phyloP scores from a whole-genome alignment of 2,329 filamentous ascomycete species.

The Epicoccum sorghinum region DNA sequence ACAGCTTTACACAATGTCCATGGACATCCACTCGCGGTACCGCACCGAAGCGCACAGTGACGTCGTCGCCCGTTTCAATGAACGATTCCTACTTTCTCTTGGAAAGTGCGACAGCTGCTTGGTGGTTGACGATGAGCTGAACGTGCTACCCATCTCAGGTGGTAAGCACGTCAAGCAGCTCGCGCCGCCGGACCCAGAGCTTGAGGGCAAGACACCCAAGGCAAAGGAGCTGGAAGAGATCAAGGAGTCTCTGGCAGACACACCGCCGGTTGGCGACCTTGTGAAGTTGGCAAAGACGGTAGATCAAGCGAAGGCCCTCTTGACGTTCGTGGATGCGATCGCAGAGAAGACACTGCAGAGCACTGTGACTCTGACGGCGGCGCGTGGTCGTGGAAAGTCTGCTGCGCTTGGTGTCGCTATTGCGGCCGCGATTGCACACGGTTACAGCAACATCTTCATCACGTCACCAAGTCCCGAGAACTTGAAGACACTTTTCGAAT shows the following conservation, averaged over 20 bases:
- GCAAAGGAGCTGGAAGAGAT: constrained; percentile 79
- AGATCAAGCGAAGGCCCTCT: constrained; percentile 94
- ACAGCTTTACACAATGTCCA: constrained; percentile 93
- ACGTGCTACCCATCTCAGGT: constrained; percentile 94
- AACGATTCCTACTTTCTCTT: constrained; percentile 92
- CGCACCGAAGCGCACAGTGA: constrained; percentile 95
- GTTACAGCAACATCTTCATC: constrained; percentile 99
- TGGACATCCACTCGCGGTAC: constrained; percentile 98
- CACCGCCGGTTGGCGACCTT: constrained; percentile 83
- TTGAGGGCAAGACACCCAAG: constrained; percentile 72
- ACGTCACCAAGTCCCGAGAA: constrained; percentile 98
- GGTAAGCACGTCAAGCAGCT: constrained; percentile 87
- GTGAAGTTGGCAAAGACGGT: constrained; percentile 86
- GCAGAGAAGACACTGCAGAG: constrained; percentile 93
- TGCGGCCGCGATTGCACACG: constrained; percentile 90
- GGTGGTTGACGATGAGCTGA: constrained; percentile 96
- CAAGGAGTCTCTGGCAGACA: constrained; percentile 85
- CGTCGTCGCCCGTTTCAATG: constrained; percentile 95
- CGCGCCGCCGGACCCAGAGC: constrained; percentile 75
- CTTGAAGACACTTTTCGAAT: constrained; percentile 97
- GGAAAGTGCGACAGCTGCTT: constrained; percentile 95
- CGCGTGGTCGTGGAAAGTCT: constrained; percentile 94
- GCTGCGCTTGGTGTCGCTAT: constrained; percentile 94
- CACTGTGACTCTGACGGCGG: constrained; percentile 92
- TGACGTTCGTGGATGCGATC: constrained; percentile 96